Evolutionary conservation across 2,329 filamentous ascomycete species (phyloP).

Genomic region (Neonectria sp.): DNA sequence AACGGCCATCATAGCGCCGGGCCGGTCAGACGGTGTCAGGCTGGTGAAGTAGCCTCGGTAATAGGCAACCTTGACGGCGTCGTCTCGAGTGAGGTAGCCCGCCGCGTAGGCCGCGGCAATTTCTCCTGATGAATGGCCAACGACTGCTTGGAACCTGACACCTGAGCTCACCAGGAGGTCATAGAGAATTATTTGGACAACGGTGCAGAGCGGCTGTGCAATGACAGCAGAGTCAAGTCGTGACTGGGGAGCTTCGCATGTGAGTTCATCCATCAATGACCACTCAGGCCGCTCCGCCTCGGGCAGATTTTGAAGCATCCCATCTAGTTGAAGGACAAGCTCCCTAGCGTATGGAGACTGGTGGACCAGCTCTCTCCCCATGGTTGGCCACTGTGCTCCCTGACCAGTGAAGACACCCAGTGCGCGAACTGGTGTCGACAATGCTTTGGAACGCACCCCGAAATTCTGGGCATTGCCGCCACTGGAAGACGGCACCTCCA

Average conservation of each 20-base stretch:
- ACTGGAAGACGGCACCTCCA: slow-evolving; percentile 10
- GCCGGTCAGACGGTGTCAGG: too few relatives aligned
- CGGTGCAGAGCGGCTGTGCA: slow-evolving; percentile 67
- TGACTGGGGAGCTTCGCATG: too few relatives aligned
- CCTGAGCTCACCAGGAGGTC: slow-evolving; percentile 44
- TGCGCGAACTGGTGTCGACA: slow-evolving; percentile 8
- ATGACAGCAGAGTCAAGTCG: slow-evolving; percentile 51
- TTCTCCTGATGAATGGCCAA: slow-evolving; percentile 57
- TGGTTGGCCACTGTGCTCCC: slow-evolving; percentile 53
- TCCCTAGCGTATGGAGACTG: slow-evolving; percentile 35
- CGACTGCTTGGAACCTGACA: slow-evolving; percentile 53
- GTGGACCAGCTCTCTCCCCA: slow-evolving; percentile 49
- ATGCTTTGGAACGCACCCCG: too few relatives aligned
- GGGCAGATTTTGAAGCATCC: too few relatives aligned
- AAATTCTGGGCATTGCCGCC: too few relatives aligned
- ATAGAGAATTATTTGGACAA: slow-evolving; percentile 52
- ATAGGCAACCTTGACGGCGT: slow-evolving; percentile 23
- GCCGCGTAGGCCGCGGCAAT: slow-evolving; percentile 57
- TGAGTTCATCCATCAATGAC: too few relatives aligned
- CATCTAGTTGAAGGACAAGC: too few relatives aligned
- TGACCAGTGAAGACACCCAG: slow-evolving; percentile 54
- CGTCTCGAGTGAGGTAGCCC: slow-evolving; percentile 41
- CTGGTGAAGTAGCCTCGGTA: slow-evolving; percentile 13
- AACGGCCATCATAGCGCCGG: slow-evolving; percentile 42
- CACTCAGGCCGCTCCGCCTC: slow-evolving; percentile 10